A percentile compares a stretch with the other conserved stretches of the same genome.
Conservation (phyloP, 2,329 filamentous ascomycete species). For the Aspergillus unguis region DNA sequence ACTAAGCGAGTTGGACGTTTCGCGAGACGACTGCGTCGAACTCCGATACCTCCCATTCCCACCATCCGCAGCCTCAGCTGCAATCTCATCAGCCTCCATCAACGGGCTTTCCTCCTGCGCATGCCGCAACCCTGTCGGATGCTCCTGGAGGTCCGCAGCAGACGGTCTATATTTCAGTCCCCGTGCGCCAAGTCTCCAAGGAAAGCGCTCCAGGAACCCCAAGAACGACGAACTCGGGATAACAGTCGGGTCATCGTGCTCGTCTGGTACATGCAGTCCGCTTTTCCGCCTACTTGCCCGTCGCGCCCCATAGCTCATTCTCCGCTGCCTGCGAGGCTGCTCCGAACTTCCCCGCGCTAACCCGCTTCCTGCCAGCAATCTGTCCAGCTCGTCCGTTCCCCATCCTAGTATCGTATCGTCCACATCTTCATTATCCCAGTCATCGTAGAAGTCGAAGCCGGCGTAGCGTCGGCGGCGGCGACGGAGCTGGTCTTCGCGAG, state of each 20-base stretch:
- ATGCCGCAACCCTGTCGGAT: slow-evolving; percentile 60
- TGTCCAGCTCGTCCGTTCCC: slow-evolving; percentile 81
- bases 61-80: slow-evolving; percentile 16
- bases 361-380: slow-evolving; percentile 68
- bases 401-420: slow-evolving; percentile 66
- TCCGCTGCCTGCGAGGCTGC: slow-evolving; percentile 69
- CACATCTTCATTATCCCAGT: slow-evolving; percentile 72
- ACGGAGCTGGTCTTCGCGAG: slow-evolving; percentile 69
- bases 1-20: slow-evolving; percentile 79
- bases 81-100: slow-evolving; percentile 56
- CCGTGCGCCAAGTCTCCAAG: slow-evolving; percentile 76
- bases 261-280: slow-evolving; percentile 48
- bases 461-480: slow-evolving; percentile 65
- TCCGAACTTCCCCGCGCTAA: slow-evolving; percentile 41
- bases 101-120: slow-evolving; percentile 66
- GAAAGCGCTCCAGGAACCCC: slow-evolving; percentile 77
- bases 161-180: slow-evolving; percentile 85
- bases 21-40: slow-evolving; percentile 72
- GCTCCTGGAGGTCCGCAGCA: slow-evolving; percentile 83
- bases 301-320: slow-evolving; percentile 85
- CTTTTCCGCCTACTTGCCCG: slow-evolving; percentile 58
- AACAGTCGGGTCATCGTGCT: slow-evolving; percentile 70
- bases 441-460: slow-evolving; percentile 97
- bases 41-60: slow-evolving; percentile 58
- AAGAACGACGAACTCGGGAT: slow-evolving; percentile 83